These are phyloP conservation scores for Suillus paluster DNA, from an alignment of 768 basidiomycete species.

Conservation along the genomic window DNA sequence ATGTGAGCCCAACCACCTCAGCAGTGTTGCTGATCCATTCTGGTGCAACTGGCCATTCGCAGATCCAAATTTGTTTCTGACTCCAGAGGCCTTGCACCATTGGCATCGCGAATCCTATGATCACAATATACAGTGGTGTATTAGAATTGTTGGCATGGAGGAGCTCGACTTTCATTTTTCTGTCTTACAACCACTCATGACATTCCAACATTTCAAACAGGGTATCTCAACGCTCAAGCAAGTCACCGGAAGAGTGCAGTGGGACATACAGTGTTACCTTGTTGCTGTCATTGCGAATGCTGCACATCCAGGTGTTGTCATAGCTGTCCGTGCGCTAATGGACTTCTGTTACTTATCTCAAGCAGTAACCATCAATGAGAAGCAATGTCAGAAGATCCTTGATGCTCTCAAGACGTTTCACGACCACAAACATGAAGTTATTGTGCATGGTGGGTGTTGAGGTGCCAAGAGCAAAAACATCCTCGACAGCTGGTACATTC, in stretches of 20 bases:
- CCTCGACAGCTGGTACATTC: conserved; percentile 43
- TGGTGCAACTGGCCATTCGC: conserved; percentile 42
- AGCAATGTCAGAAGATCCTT: conserved; percentile 20
- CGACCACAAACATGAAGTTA: conserved; percentile 36
- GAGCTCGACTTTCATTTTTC: conserved; percentile 36
- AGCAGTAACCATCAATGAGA: conserved; percentile 28
- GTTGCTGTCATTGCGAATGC: conserved; percentile 38
- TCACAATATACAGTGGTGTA: conserved; percentile 45
- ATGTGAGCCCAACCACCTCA: conserved; percentile 8
- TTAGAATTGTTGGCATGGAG: conserved; percentile 27
- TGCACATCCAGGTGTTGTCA: conserved; percentile 34
- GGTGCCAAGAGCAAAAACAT: conserved; percentile 27
- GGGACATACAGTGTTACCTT: conserved; percentile 40
- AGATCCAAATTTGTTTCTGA: conserved; percentile 38
- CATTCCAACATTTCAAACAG: conserved; percentile 41
- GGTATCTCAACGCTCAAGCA: conserved; percentile 46
- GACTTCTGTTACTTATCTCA: conserved; percentile 45
- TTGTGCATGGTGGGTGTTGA: conserved; percentile 33
- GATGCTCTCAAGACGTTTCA: conserved; percentile 37
- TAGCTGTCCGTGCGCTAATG: conserved; percentile 37
- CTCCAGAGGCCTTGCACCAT: conserved; percentile 43
- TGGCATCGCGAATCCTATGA: conserved; percentile 43
- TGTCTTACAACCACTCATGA: conserved; percentile 38
- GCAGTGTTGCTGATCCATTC: conserved; percentile 29
- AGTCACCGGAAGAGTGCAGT: conserved; percentile 43